Evolutionary conservation across 225 moss, liverwort and hornwort species (phyloP).

Genomic region (Anthoceros angustus): DNA sequence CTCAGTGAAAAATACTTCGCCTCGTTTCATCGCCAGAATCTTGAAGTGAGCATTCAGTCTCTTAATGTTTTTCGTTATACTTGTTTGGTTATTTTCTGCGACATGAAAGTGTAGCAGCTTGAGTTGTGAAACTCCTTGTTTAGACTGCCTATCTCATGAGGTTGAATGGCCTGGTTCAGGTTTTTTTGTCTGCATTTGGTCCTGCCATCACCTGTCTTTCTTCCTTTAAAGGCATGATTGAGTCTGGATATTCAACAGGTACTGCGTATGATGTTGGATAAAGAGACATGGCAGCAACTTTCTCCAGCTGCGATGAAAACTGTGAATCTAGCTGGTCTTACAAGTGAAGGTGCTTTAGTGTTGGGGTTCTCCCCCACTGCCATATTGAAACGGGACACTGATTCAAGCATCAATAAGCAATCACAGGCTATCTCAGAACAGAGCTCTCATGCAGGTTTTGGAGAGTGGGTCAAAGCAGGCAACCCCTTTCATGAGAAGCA

Average conservation of each 20-base stretch:
- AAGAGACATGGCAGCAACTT: conserved; percentile 84
- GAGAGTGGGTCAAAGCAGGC: conserved; percentile 60
- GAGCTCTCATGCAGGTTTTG: conserved; percentile 45
- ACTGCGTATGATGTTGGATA: conserved; percentile 69
- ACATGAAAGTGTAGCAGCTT: background rate
- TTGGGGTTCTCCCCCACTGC: conserved; percentile 31
- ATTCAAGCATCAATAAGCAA: background rate
- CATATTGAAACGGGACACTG: conserved; percentile 7
- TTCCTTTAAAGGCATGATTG: conserved; percentile 6
- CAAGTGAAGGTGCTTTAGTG: conserved; percentile 56
- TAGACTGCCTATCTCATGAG: background rate
- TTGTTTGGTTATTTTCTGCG: background rate
- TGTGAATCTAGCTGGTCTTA: conserved; percentile 60
- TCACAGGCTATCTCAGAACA: conserved; percentile 21
- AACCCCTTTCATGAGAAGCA: conserved; percentile 71
- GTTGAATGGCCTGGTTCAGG: background rate
- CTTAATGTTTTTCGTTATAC: background rate
- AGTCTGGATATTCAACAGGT: conserved; percentile 33
- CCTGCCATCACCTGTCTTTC: background rate
- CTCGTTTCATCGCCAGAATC: conserved; percentile 85
- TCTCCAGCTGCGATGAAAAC: conserved; percentile 53
- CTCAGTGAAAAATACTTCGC: conserved; percentile 95
- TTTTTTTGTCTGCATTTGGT: background rate
- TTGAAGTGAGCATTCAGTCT: conserved; percentile 53
- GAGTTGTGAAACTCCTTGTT: background rate